Evolutionary conservation across 345 rosid genomes (phyloP).

Genomic region (Aquilaria malaccensis): DNA sequence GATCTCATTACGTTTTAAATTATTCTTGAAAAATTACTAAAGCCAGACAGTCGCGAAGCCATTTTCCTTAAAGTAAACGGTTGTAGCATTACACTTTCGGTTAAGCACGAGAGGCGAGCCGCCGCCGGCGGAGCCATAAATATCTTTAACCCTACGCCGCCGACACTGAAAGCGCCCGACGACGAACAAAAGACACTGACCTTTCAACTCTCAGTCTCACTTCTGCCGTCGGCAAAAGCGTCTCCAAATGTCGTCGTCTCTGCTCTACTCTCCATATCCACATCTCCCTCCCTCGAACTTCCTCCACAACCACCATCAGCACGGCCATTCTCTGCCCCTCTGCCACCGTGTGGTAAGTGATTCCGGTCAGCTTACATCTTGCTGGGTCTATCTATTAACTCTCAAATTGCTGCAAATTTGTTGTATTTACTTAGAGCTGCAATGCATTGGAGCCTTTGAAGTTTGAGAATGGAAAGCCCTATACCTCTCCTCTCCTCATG

Average conservation of each 20-base stretch:
- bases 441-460: conserved; percentile 58
- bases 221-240: too few species aligned
- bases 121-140: too few species aligned
- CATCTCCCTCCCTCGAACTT: conserved; percentile 14
- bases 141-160: too few species aligned
- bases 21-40: too few species aligned
- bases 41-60: too few species aligned
- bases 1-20: too few species aligned
- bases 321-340: conserved; percentile 7
- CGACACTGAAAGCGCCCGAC: too few species aligned
- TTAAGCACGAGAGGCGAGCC: too few species aligned
- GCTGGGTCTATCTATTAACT: not conserved
- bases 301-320: conserved; percentile 12
- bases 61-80: too few species aligned
- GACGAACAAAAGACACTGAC: too few species aligned
- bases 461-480: conserved; percentile 50
- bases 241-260: conserved; percentile 22
- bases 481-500: conserved; percentile 26
- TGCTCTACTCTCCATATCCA: conserved; percentile 18
- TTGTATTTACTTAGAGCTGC: conserved; percentile 35
- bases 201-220: too few species aligned
- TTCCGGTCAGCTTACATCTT: not conserved
- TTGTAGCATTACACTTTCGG: too few species aligned
- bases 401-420: not conserved
- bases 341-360: conserved; percentile 28